These are phyloP conservation scores for Choanephora cucurbitarum DNA, from an alignment of 371 early-diverging fungal genomes.

Conservation along the genomic window DNA sequence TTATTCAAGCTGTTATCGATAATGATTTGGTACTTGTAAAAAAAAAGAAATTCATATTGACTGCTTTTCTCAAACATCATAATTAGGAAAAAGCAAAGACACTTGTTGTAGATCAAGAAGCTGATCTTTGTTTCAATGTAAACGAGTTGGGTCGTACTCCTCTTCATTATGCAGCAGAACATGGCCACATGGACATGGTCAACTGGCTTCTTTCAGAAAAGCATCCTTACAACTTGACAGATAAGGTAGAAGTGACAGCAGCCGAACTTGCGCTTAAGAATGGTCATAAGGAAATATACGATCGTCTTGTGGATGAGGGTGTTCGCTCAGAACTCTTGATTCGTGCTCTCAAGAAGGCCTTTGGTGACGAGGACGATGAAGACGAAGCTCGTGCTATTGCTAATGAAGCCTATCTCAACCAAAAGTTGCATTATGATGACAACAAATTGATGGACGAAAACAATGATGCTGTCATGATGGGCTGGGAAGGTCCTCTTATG, in stretches of 20 bases:
- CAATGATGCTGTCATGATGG: slow-evolving; percentile 97
- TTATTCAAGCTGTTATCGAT: slow-evolving; percentile 39
- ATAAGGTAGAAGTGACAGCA: slow-evolving; percentile 45
- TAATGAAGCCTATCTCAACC: slow-evolving; percentile 78
- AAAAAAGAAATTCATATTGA: no score
- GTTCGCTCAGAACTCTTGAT: slow-evolving; percentile 82
- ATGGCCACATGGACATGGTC: slow-evolving; percentile 55
- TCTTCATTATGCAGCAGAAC: slow-evolving; percentile 50
- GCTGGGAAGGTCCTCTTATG: slow-evolving; percentile 97
- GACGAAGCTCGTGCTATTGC: slow-evolving; percentile 46
- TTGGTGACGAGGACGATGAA: slow-evolving; percentile 38
- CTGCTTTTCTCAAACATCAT: not conserved
- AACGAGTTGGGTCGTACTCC: slow-evolving; percentile 49
- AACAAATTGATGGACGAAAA: slow-evolving; percentile 82
- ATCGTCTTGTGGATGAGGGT: slow-evolving; percentile 81
- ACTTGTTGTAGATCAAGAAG: slow-evolving; percentile 30
- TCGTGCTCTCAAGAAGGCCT: slow-evolving; percentile 47
- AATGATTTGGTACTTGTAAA: slow-evolving; percentile 53
- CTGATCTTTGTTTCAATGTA: slow-evolving; percentile 49
- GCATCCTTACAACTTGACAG: slow-evolving; percentile 57
- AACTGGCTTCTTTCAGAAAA: slow-evolving; percentile 57
- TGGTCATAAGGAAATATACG: slow-evolving; percentile 49
- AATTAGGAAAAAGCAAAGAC: slow-evolving; percentile 45
- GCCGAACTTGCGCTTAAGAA: slow-evolving; percentile 58
- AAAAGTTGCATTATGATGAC: slow-evolving; percentile 77